phyloP scores from a whole-genome alignment of 1,284 basidiomycete species.

The Cryptococcus jaspeensis region DNA sequence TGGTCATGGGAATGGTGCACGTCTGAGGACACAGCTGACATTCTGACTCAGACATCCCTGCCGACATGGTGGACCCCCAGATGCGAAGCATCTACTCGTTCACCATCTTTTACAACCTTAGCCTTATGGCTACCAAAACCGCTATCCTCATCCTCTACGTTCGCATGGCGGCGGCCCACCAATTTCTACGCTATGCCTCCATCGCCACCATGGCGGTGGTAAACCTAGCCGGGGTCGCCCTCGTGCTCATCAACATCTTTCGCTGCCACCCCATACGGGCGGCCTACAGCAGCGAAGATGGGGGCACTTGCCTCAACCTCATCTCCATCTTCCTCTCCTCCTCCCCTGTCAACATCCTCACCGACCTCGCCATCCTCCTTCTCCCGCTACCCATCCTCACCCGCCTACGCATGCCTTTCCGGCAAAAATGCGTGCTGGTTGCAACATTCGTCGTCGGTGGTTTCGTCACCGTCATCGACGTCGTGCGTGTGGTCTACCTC shows the following conservation, averaged over 20 bases:
- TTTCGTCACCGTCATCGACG: conserved; percentile 49
- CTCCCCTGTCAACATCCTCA: conserved; percentile 49
- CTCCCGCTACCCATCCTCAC: conserved; percentile 50
- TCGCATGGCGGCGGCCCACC: conserved; percentile 47
- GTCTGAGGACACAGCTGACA: background rate
- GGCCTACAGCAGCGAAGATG: conserved; percentile 23
- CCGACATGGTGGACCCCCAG: conserved; percentile 22
- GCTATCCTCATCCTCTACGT: conserved; percentile 49
- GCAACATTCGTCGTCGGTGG: conserved; percentile 47
- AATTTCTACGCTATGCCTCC: conserved; percentile 43
- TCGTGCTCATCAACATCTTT: conserved; percentile 49
- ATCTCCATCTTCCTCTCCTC: conserved; percentile 47
- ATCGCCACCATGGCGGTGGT: conserved; percentile 41
- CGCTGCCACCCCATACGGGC: conserved; percentile 45
- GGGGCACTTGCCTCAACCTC: conserved; percentile 40
- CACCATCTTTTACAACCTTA: conserved; percentile 48
- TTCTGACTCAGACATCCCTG: conserved; percentile 19
- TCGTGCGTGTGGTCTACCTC: conserved; percentile 47
- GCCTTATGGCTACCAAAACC: conserved; percentile 47
- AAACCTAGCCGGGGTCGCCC: conserved; percentile 42
- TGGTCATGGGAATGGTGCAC: background rate
- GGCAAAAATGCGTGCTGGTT: conserved; percentile 48
- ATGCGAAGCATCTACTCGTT: conserved; percentile 43
- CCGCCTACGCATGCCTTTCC: conserved; percentile 43
- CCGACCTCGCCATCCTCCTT: conserved; percentile 48